A percentile compares a stretch with the other conserved stretches of the same genome.
phyloP scores from a whole-genome alignment of 2,329 filamentous ascomycete genomes.

The Basipetospora chlamydospora region DNA sequence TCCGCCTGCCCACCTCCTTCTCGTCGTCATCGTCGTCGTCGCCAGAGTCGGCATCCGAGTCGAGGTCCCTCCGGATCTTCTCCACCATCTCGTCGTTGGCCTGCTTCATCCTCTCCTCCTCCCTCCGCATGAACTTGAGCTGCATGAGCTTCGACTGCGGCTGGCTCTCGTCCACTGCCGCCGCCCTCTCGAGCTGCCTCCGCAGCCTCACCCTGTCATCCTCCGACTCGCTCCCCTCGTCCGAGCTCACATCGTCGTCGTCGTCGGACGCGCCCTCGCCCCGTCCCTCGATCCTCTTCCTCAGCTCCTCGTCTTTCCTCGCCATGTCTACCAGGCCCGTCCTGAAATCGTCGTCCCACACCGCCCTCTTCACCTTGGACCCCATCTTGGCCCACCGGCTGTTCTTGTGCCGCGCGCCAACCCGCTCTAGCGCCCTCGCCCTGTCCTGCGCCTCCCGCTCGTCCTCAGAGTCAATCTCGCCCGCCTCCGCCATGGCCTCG shows the following conservation, averaged over 20 bases:
- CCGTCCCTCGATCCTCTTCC: conserved; percentile 59
- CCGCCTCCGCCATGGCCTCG: conserved; percentile 39
- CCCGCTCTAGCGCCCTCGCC: conserved; percentile 65
- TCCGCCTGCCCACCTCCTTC: conserved; percentile 52
- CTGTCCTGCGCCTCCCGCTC: conserved; percentile 54
- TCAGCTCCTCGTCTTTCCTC: conserved; percentile 66
- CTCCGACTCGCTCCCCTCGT: conserved; percentile 26
- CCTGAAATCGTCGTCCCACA: conserved; percentile 81
- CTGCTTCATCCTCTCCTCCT: conserved; percentile 62
- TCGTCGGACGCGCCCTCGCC: conserved; percentile 34
- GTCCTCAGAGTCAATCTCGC: conserved; percentile 49
- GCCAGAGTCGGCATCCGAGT: conserved; percentile 39
- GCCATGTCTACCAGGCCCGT: conserved; percentile 69
- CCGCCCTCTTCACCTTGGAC: conserved; percentile 62
- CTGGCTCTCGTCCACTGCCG: conserved; percentile 28
- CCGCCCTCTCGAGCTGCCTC: conserved; percentile 28
- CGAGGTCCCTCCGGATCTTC: conserved; percentile 57
- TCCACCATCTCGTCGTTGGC: conserved; percentile 66
- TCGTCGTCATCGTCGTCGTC: conserved; percentile 34
- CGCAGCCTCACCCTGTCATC: conserved; percentile 30
- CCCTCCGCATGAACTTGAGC: conserved; percentile 91
- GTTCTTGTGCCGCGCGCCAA: conserved; percentile 72
- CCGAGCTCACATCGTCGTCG: conserved; percentile 43
- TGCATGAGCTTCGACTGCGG: conserved; percentile 55
- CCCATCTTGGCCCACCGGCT: conserved; percentile 87